Conservation (phyloP, 1,284 basidiomycete genomes). For the Megacollybia platyphylla region DNA sequence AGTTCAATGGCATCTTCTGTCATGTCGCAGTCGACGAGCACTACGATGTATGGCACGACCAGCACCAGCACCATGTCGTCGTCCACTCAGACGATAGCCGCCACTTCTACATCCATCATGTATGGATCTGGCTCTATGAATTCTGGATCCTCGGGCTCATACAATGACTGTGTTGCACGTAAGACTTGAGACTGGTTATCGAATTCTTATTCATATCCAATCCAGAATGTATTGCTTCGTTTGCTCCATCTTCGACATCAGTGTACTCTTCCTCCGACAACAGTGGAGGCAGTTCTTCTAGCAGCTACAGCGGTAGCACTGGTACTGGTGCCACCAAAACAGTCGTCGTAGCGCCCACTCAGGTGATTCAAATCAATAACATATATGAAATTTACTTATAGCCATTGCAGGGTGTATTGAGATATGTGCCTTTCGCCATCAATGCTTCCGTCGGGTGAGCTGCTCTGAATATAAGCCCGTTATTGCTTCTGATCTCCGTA, state of each 20-base stretch:
- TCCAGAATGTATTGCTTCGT: slow-evolving; percentile 53
- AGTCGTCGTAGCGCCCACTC: slow-evolving; percentile 59
- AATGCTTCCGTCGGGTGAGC: slow-evolving; percentile 46
- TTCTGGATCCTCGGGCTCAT: slow-evolving; percentile 40
- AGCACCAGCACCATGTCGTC: slow-evolving; percentile 6
- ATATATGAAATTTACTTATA: no score
- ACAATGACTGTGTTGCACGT: slow-evolving; percentile 63
- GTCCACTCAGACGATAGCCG: slow-evolving; percentile 14
- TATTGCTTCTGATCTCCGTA: no score
- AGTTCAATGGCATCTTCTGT: neutral
- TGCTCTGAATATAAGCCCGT: no score
- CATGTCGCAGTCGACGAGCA: neutral
- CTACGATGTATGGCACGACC: slow-evolving; percentile 5
- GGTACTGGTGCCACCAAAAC: slow-evolving; percentile 53
- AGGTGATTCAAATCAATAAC: no score
- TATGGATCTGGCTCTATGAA: slow-evolving; percentile 50
- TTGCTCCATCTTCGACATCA: slow-evolving; percentile 25
- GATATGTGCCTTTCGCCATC: slow-evolving; percentile 59
- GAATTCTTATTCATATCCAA: slow-evolving; percentile 1
- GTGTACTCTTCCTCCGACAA: slow-evolving; percentile 28
- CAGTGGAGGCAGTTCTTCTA: slow-evolving; percentile 13
- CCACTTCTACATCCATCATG: slow-evolving; percentile 13
- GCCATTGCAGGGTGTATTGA: slow-evolving; percentile 45
- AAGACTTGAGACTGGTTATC: slow-evolving; percentile 15
- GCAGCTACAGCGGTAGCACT: slow-evolving; percentile 17